Base-by-base conservation (phyloP, 2,329 filamentous ascomycete species). In the Trichoderma sp. region DNA sequence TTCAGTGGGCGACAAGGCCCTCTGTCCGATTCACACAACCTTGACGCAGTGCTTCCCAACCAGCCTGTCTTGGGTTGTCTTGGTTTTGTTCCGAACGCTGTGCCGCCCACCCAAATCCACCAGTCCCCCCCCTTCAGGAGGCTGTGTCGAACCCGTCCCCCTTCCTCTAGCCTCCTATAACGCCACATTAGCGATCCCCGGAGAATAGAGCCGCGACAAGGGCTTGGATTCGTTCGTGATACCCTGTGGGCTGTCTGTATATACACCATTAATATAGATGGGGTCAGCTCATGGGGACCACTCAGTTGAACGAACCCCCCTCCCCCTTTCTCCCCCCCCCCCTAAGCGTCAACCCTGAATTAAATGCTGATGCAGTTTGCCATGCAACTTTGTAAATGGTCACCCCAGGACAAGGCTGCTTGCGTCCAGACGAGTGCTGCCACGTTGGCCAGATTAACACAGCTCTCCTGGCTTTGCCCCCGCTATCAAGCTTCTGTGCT, bases 391-490 rank as follows among this genome's bases (percentile, higher is more conserved):
- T 53, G 53, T 32, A 64, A 64, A 59, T 63, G 65, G 56, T 27
- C 67, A 45, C 37, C 52, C 37, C 37, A 29, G 39, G 29, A 58
- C 25, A 58, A 52, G 48, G 48, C 58, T 50, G 6, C 53, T 65
- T 66, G 39, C 39, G 39, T 53, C 68, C 68, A 69, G 64, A 69
- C 50, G 64, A 64, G 39, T 50, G 68, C 15, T 69, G 68, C 68
- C 68, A 69, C 68, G 68, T 69, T 56, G 68, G 52, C 64, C 66
- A 45, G 35, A 50, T 67, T 35, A 67, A 59, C 48, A 67, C 63
- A 69, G 34, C 56, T 60, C 52, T 64, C 42, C 45, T 57, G 59
- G 63, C 56, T 50, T 29, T 54, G 57, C 67, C 67, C 63, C 67
- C 67, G 63, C 67, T 58, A 65, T 66, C 53, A 42, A 53, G 53